Evolutionary conservation across 768 basidiomycete genomes (phyloP).

Genomic region (Suillus lakei): DNA sequence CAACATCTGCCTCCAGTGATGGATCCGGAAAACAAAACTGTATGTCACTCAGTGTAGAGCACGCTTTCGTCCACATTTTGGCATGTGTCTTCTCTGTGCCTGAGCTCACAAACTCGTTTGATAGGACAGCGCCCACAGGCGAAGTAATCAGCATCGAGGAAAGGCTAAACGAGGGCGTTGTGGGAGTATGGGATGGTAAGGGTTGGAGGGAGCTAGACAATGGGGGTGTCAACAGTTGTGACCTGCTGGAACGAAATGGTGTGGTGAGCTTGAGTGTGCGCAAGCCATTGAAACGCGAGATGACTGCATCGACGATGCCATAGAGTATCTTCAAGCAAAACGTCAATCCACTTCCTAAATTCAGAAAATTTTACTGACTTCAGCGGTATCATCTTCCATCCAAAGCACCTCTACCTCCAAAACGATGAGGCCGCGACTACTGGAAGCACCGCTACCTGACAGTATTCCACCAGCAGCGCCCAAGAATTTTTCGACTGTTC

Average conservation of each 20-base stretch:
- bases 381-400: slow-evolving; percentile 32
- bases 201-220: slow-evolving; percentile 9
- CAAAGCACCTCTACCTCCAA: slow-evolving; percentile 35
- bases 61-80: slow-evolving; percentile 32
- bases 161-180: background rate
- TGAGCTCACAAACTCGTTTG: slow-evolving; percentile 35
- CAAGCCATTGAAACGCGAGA: slow-evolving; percentile 35
- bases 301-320: slow-evolving; percentile 33
- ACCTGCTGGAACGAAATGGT: slow-evolving; percentile 32
- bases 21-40: slow-evolving; percentile 37
- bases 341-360: slow-evolving; percentile 1
- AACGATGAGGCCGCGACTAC: slow-evolving; percentile 17
- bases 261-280: slow-evolving; percentile 35
- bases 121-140: background rate
- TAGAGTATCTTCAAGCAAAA: slow-evolving; percentile 26
- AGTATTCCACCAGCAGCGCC: slow-evolving; percentile 28
- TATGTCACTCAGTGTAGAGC: slow-evolving; percentile 30
- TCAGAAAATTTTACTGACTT: slow-evolving; percentile 21
- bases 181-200: slow-evolving; percentile 14
- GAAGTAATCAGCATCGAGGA: slow-evolving; percentile 7
- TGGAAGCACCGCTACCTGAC: slow-evolving; percentile 14
- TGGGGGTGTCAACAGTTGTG: slow-evolving; percentile 10
- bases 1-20: slow-evolving; percentile 28
- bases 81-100: slow-evolving; percentile 30
- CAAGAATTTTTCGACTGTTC: slow-evolving; percentile 37